A percentile compares a stretch with the other conserved stretches of the same genome.
These are phyloP conservation scores for Paracorniculantispora psalliotae DNA, from an alignment of 2,329 filamentous ascomycete genomes.

Conservation along the genomic window DNA sequence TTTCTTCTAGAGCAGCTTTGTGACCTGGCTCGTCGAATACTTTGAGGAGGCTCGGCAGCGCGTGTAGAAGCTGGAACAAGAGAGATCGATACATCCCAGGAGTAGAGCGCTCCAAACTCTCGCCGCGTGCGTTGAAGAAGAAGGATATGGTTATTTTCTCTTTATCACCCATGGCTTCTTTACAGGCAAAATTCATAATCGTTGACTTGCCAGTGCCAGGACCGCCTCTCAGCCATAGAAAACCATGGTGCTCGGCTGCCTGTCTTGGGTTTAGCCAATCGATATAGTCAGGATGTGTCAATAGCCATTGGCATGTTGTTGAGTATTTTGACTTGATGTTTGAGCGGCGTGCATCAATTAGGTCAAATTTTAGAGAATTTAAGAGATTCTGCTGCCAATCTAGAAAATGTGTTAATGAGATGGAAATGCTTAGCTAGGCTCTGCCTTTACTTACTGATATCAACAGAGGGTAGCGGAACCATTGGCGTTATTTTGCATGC, in stretches of 20 bases:
- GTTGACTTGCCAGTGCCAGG: slow-evolving; percentile 42
- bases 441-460: too few species aligned
- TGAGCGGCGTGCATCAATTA: background rate
- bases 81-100: slow-evolving; percentile 46
- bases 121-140: slow-evolving; percentile 46
- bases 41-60: slow-evolving; percentile 18
- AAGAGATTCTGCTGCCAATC: background rate
- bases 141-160: slow-evolving; percentile 32
- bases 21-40: background rate
- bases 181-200: slow-evolving; percentile 35
- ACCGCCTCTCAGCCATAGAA: slow-evolving; percentile 38
- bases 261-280: slow-evolving; percentile 7
- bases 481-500: too few species aligned
- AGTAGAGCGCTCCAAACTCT: slow-evolving; percentile 36
- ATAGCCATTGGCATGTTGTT: background rate
- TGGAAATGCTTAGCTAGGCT: too few species aligned
- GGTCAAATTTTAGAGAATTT: background rate
- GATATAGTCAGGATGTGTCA: background rate
- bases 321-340: background rate
- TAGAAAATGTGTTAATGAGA: background rate
- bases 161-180: slow-evolving; percentile 16
- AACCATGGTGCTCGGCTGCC: slow-evolving; percentile 4
- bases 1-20: background rate
- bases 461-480: too few species aligned
- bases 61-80: slow-evolving; percentile 37